Evolutionary conservation across 208 protist species (phyloP), one percentile per base, ranked within the genome.

Genomic region (Trypanosoma grayi): DNA sequence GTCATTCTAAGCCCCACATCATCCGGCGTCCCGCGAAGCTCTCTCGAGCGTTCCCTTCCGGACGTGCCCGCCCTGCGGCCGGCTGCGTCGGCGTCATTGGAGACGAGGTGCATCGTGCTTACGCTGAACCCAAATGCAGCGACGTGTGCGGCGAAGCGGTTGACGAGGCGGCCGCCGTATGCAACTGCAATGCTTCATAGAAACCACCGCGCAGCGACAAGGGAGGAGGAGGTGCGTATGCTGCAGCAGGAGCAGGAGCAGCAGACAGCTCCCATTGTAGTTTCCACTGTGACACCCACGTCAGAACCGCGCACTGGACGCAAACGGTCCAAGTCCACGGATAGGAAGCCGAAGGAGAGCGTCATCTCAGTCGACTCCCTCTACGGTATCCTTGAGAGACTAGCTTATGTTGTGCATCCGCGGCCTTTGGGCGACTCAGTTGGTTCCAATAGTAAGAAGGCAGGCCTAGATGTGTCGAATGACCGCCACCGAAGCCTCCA

Each of bases 41-140:
- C 44, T 28, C 2, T 50, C 3, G 25, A 50, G 13, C 3, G 44
- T 43, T 5, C 10, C 10, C 39, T 22, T 1, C 30, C 33, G 31
- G 24, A 41, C 24, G 18, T 16, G 10, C 36, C 8, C 16, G 20
- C 22, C 1, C 36, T 31, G 25, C 4, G 50, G 30, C 28, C 57
- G 3, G 1, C 24, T 27, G 30, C 14, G 0, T 20, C 33, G 1
- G 14, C 18, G n/a, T 9, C 24, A 39, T 4, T 48, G 2, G 37
- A 70, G n/a, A 47, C 47, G 22, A 70, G 37, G 47, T 72, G 66
- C 60, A 5, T 72, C 22, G 39, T 72, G 16, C 33, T 72, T 11
- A 47, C 30, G 1, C 25, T 47, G 28, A 72, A 72, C 28, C 31
- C 57, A 31, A 37, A 72, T 58, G 46, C 52, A 18, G 58, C 24